Conservation (phyloP, 108 stramenopile species). For the Nitzschia sp. region DNA sequence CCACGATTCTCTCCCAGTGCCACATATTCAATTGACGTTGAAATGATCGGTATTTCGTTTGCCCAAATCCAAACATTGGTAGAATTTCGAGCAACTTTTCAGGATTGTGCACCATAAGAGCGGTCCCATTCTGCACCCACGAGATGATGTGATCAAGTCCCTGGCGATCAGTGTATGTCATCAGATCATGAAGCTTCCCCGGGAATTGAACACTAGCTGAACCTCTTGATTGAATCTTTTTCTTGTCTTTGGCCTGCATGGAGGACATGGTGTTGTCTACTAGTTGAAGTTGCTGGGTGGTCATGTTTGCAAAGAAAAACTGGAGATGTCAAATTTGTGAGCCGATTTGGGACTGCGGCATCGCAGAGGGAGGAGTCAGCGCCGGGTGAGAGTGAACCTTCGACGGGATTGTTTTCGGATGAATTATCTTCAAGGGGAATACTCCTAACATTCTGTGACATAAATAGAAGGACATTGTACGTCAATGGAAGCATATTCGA, state of each 20-base stretch:
- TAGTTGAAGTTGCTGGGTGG: no score
- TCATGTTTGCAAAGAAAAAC: no score
- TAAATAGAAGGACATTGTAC: no score
- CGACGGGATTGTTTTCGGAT: no score
- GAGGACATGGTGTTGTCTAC: not conserved
- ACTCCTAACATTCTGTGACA: no score
- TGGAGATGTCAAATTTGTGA: no score
- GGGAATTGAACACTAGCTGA: slow-evolving; percentile 24
- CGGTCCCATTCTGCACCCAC: slow-evolving; percentile 17
- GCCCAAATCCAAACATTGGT: slow-evolving; percentile 55
- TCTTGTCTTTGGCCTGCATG: not conserved
- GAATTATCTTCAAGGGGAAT: no score
- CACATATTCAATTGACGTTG: slow-evolving; percentile 85
- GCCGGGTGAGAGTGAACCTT: no score
- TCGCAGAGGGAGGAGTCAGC: no score
- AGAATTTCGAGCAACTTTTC: slow-evolving; percentile 32
- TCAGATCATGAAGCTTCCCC: slow-evolving; percentile 22
- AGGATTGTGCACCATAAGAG: slow-evolving; percentile 20
- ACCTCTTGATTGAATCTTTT: not conserved
- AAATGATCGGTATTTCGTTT: slow-evolving; percentile 63
- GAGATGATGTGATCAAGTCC: slow-evolving; percentile 22
- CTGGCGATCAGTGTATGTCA: slow-evolving; percentile 6
- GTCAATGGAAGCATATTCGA: no score
- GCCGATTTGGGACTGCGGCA: no score
- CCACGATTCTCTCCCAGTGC: slow-evolving; percentile 71